Evolutionary conservation across 2,329 filamentous ascomycete genomes (phyloP), one percentile per base, ranked within the genome.

Genomic region (Chaetomium globosum): DNA sequence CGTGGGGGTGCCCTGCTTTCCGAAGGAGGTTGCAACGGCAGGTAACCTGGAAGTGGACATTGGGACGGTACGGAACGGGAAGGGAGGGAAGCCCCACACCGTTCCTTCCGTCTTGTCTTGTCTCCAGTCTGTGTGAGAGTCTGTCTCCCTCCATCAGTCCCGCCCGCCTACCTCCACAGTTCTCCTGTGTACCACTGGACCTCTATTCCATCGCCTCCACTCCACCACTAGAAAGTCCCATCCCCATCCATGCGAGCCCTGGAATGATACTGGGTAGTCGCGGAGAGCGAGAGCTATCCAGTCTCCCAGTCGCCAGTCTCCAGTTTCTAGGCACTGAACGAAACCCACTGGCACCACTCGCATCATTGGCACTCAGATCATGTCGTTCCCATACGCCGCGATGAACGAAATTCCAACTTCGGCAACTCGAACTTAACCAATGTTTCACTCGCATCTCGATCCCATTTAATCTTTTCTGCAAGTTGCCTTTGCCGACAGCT

Each of bases 61-160:
- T 19, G 39, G 10, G n/a, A 36, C 21, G 49, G 39, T 31, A 26
- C 31, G 23, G 59, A 49, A 48, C 36, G 36, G 26, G 51, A 53
- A 60, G 56, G 49, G 31, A 55, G 2, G 52, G 28, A 31, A 30
- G 52, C 30, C 54, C 61, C 62, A 49, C 61, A 58, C 57, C 28
- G 4, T 59, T n/a, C 28, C 53, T 43, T 26, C 54, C 33, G 6
- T 43, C 55, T 57, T 10, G 13, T n/a, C 30, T n/a, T 31, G 28
- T 57, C n/a, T 10, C 21, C 1, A 46, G 19, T 46, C 7, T n/a
- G 26, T 26, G 26, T 26, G 26, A 26, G 26, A 26, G 26, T 8
- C n/a, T 5, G 46, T 43, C 5, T 43, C 16, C 39, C 39, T n/a
- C 13, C 39, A n/a, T 2, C 39, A 4, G 19, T n/a, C 39, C 39